Base-by-base conservation (phyloP, 2,329 filamentous ascomycete species). In the Talaromyces sp. region DNA sequence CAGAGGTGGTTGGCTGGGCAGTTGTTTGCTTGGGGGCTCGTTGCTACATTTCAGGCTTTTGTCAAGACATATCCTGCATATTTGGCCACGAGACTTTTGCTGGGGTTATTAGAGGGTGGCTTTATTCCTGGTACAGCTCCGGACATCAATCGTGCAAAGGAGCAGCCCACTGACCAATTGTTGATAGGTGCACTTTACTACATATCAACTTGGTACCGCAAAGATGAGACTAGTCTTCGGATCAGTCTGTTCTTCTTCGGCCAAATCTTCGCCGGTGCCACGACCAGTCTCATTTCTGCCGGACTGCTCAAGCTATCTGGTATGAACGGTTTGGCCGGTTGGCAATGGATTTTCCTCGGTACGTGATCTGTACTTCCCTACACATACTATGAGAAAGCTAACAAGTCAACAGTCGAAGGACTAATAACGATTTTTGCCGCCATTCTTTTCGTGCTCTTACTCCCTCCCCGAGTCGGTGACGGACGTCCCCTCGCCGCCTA, bases 181-280 rank as follows among this genome's bases (percentile, higher is more conserved):
- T n/a, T 54, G 12, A 1, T n/a, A 72, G 70, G 71, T n/a, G 72
- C 71, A n/a, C 61, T 74, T 3, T 74, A 74, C 52, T 73, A 82
- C 2, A 71, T 85, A 1, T 83, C 82, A 0, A 82, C 80, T 0
- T 85, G 83, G 82, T 85, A 85, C 69, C 84, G 81, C 0, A 77
- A 77, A 2, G 73, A 75, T 2, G 83, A 85, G 68, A 81, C 80
- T 0, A 81, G 80, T 61, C 81, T 83, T 64, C 77, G 83, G 8
- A 78, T 83, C 56, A 81, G 81, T 69, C 69, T 84, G 37, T 85
- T 85, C 70, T 85, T 82, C 72, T 82, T 85, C 62, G 83, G 83
- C 11, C 83, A 84, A 67, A 79, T 83, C 68, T 75, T 83, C 16
- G 83, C 81, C 5, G 76, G 77, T 18, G 80, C 79, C 0, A 78